Base-by-base conservation (phyloP, 148 eudicot genomes). In the Fagopyrum tataricum region DNA sequence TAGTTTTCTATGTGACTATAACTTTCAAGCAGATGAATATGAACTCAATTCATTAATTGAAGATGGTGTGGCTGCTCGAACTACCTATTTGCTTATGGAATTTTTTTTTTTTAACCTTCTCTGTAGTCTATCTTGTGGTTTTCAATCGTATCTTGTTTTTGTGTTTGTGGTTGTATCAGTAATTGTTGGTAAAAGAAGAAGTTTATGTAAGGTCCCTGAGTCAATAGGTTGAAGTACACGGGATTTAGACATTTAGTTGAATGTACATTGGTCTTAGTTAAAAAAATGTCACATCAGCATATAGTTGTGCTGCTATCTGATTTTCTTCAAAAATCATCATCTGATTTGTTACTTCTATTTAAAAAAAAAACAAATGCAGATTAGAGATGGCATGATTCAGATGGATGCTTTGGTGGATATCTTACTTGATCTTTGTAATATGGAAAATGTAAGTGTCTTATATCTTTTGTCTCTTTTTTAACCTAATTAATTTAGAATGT, bases 361-460 rank as follows among this genome's bases (percentile, higher is more conserved):
- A n/a, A 62, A 44, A 46, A 46, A 46, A 64, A 64, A 31, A 37
- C 68, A 13, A 31, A 14, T 81, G 64, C 87, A 84, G 87, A 79
- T 84, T 44, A 69, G 75, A 18, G 70, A 68, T 70, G 80, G 79
- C 41, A 44, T 47, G 69, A 58, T 52, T 58, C 75, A 12, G 48
- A 73, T 79, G 75, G 74, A 79, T 76, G 79, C 73, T 66, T 76
- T 84, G 61, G 31, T 84, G 78, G 69, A 44, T 12, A 53, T 58
- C 68, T 73, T 84, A 66, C 84, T 81, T 67, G 82, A 75, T 68
- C 77, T 84, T 39, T 84, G 84, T 73, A 53, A 70, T 44, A 76
- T 75, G 44, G 78, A 81, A 43, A 79, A 79, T 79, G 87, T 84
- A 62, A 78, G 84, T 64, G 39, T 64, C 69, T 37, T n/a, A 26